Base-by-base conservation (phyloP, 2,329 filamentous ascomycete species). In the Lachnellula arida region DNA sequence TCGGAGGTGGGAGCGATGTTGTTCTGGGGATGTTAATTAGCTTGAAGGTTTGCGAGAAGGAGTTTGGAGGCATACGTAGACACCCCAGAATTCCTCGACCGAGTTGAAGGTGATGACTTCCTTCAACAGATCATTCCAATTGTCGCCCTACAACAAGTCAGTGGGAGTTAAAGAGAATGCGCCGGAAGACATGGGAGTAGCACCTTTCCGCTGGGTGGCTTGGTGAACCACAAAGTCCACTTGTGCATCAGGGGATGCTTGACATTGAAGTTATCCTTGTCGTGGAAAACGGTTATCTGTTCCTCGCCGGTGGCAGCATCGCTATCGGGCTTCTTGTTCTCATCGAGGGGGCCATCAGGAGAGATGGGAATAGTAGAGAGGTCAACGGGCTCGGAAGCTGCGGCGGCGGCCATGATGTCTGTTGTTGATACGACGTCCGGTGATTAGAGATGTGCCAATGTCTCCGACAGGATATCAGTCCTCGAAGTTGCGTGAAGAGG, bases 201-300 rank as follows among this genome's bases (percentile, higher is more conserved):
- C 17, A 94, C 91, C 87, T 95, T 97, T 78, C 91, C 92, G 72
- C 87, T 95, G 44, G 93, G 89, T 53, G 94, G 93, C 83, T 97
- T 97, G 69, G 93, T 97, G 80, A 97, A 99, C 95, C 95, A 99
- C 55, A 99, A 81, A 57, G 94, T 97, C 94, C 94, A 99, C 72
- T 89, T 88, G 80, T 97, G 89, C 82, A 96, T 92, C 59, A 99
- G 82, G 64, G 92, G 93, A 74, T 99, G 94, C 82, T 97, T 99
- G 75, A 99, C 94, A 69, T 96, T 99, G 84, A 99, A 99, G 81
- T 99, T 97, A 65, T 97, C 89, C 67, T 94, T 88, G 77, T 97
- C 91, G 73, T 99, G 92, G 79, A 99, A 99, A 66, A 99, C 93
- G 47, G 94, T 99, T 68, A 96, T 81, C 51, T 88, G 79, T 71